A percentile compares a stretch with the other conserved stretches of the same genome.
phyloP scores from a whole-genome alignment of 2,329 filamentous ascomycete species.

The Colletotrichum sp. region DNA sequence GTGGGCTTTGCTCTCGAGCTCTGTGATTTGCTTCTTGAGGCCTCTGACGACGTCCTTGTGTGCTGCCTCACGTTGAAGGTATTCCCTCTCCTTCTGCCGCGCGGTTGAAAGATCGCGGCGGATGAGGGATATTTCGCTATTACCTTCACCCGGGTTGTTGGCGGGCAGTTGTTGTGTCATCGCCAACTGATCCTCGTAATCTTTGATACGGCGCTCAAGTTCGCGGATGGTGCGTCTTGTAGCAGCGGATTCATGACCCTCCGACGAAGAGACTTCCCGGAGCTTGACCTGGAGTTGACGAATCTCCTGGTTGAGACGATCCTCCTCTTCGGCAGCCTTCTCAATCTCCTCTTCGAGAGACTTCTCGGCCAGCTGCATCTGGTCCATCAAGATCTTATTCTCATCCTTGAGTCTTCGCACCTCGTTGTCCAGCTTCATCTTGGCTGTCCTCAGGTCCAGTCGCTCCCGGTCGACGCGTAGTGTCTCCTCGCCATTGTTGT shows the following conservation, averaged over 20 bases:
- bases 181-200: slow-evolving; percentile 54
- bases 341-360: slow-evolving; percentile 71
- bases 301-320: slow-evolving; percentile 62
- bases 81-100: slow-evolving; percentile 69
- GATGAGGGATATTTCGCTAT: slow-evolving; percentile 63
- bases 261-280: slow-evolving; percentile 51
- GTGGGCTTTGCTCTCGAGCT: slow-evolving; percentile 72
- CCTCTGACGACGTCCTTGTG: slow-evolving; percentile 67
- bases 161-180: slow-evolving; percentile 33
- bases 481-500: slow-evolving; percentile 62
- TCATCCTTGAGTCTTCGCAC: slow-evolving; percentile 70
- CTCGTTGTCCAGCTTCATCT: slow-evolving; percentile 71
- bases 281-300: slow-evolving; percentile 53
- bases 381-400: slow-evolving; percentile 59
- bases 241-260: slow-evolving; percentile 58
- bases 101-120: slow-evolving; percentile 67
- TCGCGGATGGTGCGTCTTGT: slow-evolving; percentile 68
- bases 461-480: slow-evolving; percentile 72
- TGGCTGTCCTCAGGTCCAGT: slow-evolving; percentile 70
- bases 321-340: slow-evolving; percentile 69
- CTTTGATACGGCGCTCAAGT: slow-evolving; percentile 65
- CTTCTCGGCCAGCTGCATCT: slow-evolving; percentile 64
- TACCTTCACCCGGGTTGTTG: slow-evolving; percentile 44
- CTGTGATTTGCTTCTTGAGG: slow-evolving; percentile 68
- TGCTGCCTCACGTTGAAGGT: slow-evolving; percentile 67